Percentiles rank a stretch among this genome's conserved stretches.
Conservation (phyloP, 106 monocot genomes). For the Ottelia alismoides region DNA sequence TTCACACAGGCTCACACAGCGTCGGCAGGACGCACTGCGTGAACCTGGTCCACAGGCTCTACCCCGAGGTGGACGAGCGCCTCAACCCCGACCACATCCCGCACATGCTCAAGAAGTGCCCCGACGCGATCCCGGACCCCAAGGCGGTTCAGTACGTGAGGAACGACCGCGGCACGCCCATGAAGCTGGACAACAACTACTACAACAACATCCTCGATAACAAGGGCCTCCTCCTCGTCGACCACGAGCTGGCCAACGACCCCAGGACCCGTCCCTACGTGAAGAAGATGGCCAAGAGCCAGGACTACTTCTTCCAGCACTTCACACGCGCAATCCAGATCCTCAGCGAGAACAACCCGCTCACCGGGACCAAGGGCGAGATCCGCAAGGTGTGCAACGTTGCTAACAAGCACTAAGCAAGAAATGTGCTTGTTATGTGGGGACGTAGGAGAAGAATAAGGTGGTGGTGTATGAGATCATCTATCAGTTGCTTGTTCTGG, state of each 20-base stretch:
- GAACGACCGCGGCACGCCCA: conserved; percentile 68
- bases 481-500: too few relatives aligned
- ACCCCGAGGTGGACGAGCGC: conserved; percentile 55
- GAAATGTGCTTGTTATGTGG: too few relatives aligned
- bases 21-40: conserved; percentile 78
- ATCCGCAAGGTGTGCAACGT: conserved; percentile 50
- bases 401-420: conserved; percentile 38
- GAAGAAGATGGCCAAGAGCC: conserved; percentile 72
- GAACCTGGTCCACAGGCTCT: conserved; percentile 68
- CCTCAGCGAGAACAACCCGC: conserved; percentile 67
- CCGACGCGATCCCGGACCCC: conserved; percentile 63
- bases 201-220: conserved; percentile 66
- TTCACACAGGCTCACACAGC: conserved; percentile 63
- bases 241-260: conserved; percentile 58
- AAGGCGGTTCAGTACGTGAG: conserved; percentile 79
- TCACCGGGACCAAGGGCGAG: conserved; percentile 63
- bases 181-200: conserved; percentile 87
- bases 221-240: conserved; percentile 66
- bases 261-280: conserved; percentile 36
- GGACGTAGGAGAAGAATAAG: too few relatives aligned
- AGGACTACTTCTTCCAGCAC: conserved; percentile 66
- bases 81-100: conserved; percentile 66
- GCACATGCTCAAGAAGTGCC: conserved; percentile 79
- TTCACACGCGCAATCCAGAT: conserved; percentile 44
- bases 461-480: too few relatives aligned